Conservation (phyloP, 495 filamentous ascomycete species). For the Pyrenopolyporus hunteri region DNA sequence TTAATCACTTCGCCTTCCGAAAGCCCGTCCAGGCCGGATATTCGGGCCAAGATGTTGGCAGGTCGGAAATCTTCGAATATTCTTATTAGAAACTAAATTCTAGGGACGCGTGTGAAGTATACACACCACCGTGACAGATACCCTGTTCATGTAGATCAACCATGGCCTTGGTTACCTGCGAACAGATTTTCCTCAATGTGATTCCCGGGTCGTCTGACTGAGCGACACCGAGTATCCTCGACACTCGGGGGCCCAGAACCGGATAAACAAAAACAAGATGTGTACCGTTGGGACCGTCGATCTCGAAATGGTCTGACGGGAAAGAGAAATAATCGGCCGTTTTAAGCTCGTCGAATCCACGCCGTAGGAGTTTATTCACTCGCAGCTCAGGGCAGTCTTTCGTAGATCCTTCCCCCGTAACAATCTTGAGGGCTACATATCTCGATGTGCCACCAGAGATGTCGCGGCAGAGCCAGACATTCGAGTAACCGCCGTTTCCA, state of each 20-base stretch:
- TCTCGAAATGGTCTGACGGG: constrained; percentile 40
- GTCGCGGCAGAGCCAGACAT: constrained; percentile 47
- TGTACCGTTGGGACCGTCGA: constrained; percentile 44
- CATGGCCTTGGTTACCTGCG: constrained; percentile 36
- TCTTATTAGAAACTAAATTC: not conserved
- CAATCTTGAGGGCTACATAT: constrained; percentile 44
- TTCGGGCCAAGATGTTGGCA: constrained; percentile 37
- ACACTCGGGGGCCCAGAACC: constrained; percentile 40
- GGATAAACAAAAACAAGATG: constrained; percentile 47
- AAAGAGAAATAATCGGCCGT: constrained; percentile 2
- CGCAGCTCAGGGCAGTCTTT: constrained; percentile 30
- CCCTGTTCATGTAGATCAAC: constrained; percentile 38
- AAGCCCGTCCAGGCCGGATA: constrained; percentile 25
- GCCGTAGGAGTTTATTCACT: constrained; percentile 18
- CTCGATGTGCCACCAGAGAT: constrained; percentile 7
- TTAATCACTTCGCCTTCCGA: constrained; percentile 31
- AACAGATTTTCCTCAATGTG: constrained; percentile 23
- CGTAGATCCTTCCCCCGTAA: constrained; percentile 40
- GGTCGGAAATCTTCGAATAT: constrained; percentile 39
- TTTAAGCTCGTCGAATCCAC: constrained; percentile 1
- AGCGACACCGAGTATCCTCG: constrained; percentile 16
- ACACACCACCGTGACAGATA: constrained; percentile 44
- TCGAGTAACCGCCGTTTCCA: constrained; percentile 45
- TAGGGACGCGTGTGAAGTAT: not conserved
- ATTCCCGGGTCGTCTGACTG: constrained; percentile 6